Evolutionary conservation across 345 rosid genomes (phyloP).

Genomic region (Corymbia maculata): DNA sequence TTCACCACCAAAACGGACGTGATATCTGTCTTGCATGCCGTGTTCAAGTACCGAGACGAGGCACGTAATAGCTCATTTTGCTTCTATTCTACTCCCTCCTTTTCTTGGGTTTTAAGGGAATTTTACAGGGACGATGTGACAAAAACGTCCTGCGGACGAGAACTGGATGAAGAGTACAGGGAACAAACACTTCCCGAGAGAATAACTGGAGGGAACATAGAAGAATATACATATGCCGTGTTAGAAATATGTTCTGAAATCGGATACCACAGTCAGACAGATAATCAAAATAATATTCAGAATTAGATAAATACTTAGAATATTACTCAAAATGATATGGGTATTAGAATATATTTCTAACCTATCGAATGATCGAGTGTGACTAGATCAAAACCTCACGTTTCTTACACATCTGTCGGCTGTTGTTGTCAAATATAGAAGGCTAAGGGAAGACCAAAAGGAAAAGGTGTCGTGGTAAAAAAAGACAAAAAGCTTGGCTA

Average conservation of each 20-base stretch:
- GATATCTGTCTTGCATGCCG: conserved; percentile 42
- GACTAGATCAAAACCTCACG: background rate
- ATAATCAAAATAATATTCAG: no score
- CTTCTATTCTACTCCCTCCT: background rate
- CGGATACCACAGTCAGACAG: no score
- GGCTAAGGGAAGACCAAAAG: background rate
- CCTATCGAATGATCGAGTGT: background rate
- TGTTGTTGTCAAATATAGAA: background rate
- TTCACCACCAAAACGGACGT: conserved; percentile 73
- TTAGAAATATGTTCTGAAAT: no score
- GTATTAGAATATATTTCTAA: no score
- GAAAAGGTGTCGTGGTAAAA: background rate
- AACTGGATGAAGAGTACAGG: background rate
- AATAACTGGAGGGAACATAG: background rate
- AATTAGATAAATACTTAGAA: no score
- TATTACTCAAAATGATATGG: no score
- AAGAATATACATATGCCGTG: background rate
- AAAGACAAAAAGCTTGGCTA: background rate
- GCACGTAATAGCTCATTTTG: conserved; percentile 8
- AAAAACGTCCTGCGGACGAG: background rate
- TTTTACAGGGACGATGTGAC: background rate
- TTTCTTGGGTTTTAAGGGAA: background rate
- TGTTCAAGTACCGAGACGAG: conserved; percentile 43
- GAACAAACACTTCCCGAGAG: background rate
- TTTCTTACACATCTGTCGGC: background rate